Base-by-base conservation (phyloP, 2,329 filamentous ascomycete species). In the Pseudogymnoascus sp. region DNA sequence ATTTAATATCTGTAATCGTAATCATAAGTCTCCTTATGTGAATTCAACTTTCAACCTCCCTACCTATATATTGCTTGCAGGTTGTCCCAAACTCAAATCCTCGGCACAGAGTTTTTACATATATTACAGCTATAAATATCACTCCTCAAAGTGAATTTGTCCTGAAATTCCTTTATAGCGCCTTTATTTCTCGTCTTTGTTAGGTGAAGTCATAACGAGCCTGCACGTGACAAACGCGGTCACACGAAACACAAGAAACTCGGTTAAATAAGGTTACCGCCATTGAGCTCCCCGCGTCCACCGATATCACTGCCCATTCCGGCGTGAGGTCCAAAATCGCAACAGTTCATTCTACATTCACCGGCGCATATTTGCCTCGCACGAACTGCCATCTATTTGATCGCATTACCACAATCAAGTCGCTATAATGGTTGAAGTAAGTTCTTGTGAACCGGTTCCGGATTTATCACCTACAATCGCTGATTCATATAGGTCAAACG, bases 401-500 rank as follows among this genome's bases (percentile, higher is more conserved):
- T 38, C 59, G 59, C 59, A 60, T 60, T 26, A 41, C 11, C 16
- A 19, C 59, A 60, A 31, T 16, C 24, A 40, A 28, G 6, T 41
- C 26, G 59, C 26, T 41, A 60, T 26, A 60, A 60, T 60, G 59
- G 59, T 60, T 40, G 59, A 60, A 60, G 59, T 60, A n/a, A 40
- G 59, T 60, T 8, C 59, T 60, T 60, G 26, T 12, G 19, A 60
- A n/a, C 33, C 14, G 35, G 37, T 26, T 26, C 59, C 35, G 33
- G 19, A 60, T 38, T 56, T 56, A 56, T 56, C 50, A 56, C 50
- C 50, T 38, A 31, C 59, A 60, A 60, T 60, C 59, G 35, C 28
- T 26, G 61, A 33, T 50, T 22, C 26, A 31, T 62, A 62, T 70
- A 90, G 87, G 78, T 88, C 72, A 89, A 97, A 84, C 87, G 95